Percentiles rank a stretch among this genome's conserved stretches.
Conservation (phyloP, 768 basidiomycete genomes). For the Rubroboletus satanas region DNA sequence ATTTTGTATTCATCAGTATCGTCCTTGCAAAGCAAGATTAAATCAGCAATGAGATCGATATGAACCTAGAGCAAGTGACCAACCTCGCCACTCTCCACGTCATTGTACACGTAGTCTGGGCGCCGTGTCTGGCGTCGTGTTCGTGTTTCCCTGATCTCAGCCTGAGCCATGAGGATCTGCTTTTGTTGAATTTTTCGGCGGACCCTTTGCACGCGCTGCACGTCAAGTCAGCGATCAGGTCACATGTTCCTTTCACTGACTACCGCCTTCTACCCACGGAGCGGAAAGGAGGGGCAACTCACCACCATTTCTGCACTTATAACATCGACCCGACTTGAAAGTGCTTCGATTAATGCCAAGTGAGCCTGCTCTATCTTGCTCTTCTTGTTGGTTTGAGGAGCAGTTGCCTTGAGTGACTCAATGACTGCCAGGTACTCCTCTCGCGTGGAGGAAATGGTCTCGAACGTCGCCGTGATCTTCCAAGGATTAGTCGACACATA, state of each 20-base stretch:
- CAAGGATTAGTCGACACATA: constrained; percentile 87
- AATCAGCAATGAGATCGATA: constrained; percentile 25
- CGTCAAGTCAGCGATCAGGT: constrained; percentile 23
- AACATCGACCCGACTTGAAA: constrained; percentile 60
- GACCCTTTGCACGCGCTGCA: constrained; percentile 66
- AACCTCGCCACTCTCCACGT: constrained; percentile 61
- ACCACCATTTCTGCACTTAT: constrained; percentile 73
- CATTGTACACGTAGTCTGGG: constrained; percentile 79
- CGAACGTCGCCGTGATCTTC: constrained; percentile 80
- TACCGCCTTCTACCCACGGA: constrained; percentile 10
- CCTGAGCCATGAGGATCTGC: constrained; percentile 61
- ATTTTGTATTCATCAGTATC: constrained; percentile 66
- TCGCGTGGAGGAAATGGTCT: constrained; percentile 63
- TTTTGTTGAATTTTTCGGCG: constrained; percentile 69
- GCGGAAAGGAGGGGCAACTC: constrained; percentile 34
- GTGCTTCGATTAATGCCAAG: constrained; percentile 51
- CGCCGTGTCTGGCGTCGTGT: constrained; percentile 69
- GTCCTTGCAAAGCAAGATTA: constrained; percentile 34
- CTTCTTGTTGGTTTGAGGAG: constrained; percentile 47
- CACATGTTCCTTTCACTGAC: constrained; percentile 9
- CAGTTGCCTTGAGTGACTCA: constrained; percentile 51
- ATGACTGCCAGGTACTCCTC: constrained; percentile 69
- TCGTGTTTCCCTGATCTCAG: constrained; percentile 75
- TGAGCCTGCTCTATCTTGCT: constrained; percentile 62
- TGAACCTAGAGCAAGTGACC: constrained; percentile 6